Conservation (phyloP, 2,329 filamentous ascomycete species). For the Penicillium sp. region DNA sequence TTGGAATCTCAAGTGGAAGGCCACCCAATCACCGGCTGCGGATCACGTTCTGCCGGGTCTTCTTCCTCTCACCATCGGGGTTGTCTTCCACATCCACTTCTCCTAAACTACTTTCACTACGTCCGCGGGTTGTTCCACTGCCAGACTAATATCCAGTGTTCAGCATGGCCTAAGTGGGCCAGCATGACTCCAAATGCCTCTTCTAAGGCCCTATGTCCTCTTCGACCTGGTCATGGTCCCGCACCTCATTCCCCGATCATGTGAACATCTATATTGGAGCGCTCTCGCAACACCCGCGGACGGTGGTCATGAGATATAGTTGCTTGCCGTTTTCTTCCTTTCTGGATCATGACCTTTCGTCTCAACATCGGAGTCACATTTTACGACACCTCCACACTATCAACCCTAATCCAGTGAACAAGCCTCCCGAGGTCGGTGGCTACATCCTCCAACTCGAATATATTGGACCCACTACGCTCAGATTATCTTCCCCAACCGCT, state of each 20-base stretch:
- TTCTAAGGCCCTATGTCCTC: neutral
- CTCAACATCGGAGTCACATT: neutral
- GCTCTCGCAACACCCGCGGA: neutral
- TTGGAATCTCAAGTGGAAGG: slow-evolving; percentile 18
- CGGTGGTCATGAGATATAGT: slow-evolving; percentile 2
- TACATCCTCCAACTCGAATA: slow-evolving; percentile 3
- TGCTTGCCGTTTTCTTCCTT: neutral
- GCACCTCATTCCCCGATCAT: slow-evolving; percentile 21
- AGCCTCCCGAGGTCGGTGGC: neutral
- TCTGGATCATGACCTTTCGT: neutral
- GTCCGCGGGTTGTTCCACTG: neutral
- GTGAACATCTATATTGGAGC: slow-evolving; percentile 9
- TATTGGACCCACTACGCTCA: slow-evolving; percentile 17
- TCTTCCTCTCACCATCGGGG: neutral
- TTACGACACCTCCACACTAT: neutral
- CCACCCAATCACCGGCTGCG: slow-evolving; percentile 23
- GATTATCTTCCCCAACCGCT: slow-evolving; percentile 18
- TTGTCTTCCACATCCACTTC: neutral
- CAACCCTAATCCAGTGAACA: neutral
- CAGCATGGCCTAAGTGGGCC: neutral
- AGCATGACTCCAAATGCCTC: neutral
- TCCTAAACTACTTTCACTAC: neutral
- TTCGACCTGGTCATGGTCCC: slow-evolving; percentile 13
- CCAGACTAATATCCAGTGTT: neutral
- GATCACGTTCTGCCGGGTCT: slow-evolving; percentile 21